Conservation (phyloP, 495 filamentous ascomycete genomes). For the Trichoderma orchidacearum region DNA sequence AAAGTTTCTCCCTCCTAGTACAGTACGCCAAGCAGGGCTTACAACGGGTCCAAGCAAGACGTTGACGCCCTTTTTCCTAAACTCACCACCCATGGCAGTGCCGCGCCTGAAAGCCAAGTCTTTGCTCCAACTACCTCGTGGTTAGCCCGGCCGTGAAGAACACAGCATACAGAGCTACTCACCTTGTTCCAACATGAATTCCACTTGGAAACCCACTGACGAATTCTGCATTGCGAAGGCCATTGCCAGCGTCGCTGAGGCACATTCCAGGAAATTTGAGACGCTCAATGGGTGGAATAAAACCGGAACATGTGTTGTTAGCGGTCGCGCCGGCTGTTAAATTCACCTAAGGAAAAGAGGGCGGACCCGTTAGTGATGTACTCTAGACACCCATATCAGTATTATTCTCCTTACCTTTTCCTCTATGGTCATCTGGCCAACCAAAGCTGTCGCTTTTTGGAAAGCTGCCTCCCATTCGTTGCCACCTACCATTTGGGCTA, state of each 20-base stretch:
- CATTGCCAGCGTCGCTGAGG: slow-evolving; percentile 50
- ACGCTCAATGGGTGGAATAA: slow-evolving; percentile 32
- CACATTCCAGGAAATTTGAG: slow-evolving; percentile 49
- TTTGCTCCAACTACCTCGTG: slow-evolving; percentile 48
- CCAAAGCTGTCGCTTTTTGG: slow-evolving; percentile 37
- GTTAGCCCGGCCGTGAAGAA: slow-evolving; percentile 7
- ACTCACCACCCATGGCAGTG: slow-evolving; percentile 41
- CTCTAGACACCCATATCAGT: background rate
- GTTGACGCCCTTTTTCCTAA: slow-evolving; percentile 49
- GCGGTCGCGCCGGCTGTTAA: slow-evolving; percentile 33
- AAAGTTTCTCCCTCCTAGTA: slow-evolving; percentile 43
- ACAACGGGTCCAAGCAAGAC: slow-evolving; percentile 54
- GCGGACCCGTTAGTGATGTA: too few species aligned
- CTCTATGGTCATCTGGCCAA: slow-evolving; percentile 40
- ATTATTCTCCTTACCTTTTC: slow-evolving; percentile 37
- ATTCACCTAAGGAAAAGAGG: slow-evolving; percentile 18
- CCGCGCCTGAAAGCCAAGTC: slow-evolving; percentile 34
- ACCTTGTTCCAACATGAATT: slow-evolving; percentile 46
- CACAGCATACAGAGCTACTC: background rate
- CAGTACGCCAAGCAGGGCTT: slow-evolving; percentile 38
- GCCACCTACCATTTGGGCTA: slow-evolving; percentile 35
- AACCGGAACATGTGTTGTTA: slow-evolving; percentile 38
- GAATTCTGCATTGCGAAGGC: slow-evolving; percentile 45
- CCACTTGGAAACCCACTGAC: slow-evolving; percentile 45
- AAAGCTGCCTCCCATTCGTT: slow-evolving; percentile 35